Evolutionary conservation across 495 filamentous ascomycete genomes (phyloP).

Genomic region (Apodospora peruviana): DNA sequence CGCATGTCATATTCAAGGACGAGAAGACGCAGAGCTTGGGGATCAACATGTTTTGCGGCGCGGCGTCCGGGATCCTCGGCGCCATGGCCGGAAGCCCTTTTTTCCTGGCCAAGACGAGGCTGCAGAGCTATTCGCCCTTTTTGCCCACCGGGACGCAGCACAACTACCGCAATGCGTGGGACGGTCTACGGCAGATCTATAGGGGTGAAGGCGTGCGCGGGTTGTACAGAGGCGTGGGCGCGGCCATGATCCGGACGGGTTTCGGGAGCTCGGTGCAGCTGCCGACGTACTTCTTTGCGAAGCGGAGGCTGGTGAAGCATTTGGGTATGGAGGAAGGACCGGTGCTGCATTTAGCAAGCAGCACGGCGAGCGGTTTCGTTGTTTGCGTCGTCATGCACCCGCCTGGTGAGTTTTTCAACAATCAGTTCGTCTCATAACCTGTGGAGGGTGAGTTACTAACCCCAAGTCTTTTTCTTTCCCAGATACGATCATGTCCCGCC

Average conservation of each 20-base stretch:
- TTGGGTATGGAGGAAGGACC: conserved; percentile 86
- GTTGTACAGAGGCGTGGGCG: conserved; percentile 81
- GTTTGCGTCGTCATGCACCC: conserved; percentile 99
- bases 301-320: conserved; percentile 73
- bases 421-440: background rate
- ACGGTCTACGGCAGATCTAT: conserved; percentile 79
- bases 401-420: conserved; percentile 55
- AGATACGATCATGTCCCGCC: conserved; percentile 98
- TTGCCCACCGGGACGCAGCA: conserved; percentile 95
- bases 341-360: conserved; percentile 82
- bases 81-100: conserved; percentile 90
- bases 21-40: conserved; percentile 69
- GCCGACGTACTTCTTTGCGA: conserved; percentile 97
- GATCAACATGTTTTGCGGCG: conserved; percentile 90
- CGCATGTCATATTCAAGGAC: conserved; percentile 62
- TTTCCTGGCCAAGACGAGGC: conserved; percentile 95
- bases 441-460: background rate
- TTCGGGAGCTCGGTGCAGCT: conserved; percentile 94
- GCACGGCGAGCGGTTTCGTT: conserved; percentile 86
- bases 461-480: background rate
- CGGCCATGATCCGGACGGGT: conserved; percentile 95
- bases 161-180: conserved; percentile 76
- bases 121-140: conserved; percentile 93
- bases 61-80: conserved; percentile 80
- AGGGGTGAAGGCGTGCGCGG: conserved; percentile 69